Conservation (phyloP, 192 early-diverging fungal genomes). For the Radiomyces spectabilis region DNA sequence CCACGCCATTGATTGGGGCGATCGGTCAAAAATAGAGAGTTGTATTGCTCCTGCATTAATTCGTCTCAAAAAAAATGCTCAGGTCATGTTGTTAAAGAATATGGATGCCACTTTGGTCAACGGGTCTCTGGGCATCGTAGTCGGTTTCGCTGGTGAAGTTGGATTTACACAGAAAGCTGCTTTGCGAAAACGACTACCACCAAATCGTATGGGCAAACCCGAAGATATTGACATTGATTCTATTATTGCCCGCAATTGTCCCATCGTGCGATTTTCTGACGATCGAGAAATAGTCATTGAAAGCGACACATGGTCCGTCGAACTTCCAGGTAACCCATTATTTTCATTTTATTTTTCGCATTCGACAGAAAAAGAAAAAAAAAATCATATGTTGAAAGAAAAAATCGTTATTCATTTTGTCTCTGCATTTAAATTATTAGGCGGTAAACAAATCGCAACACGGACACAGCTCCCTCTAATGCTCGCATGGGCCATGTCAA, state of each 20-base stretch:
- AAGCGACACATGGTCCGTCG: constrained; percentile 46
- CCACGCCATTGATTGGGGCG: constrained; percentile 36
- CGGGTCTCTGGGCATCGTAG: constrained; percentile 66
- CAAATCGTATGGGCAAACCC: not conserved
- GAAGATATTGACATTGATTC: constrained; percentile 3
- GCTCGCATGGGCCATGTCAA: constrained; percentile 80
- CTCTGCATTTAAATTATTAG: not conserved
- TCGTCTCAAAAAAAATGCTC: constrained; percentile 65
- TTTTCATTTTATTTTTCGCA: no score
- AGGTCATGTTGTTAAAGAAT: constrained; percentile 87
- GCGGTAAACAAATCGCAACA: constrained; percentile 8
- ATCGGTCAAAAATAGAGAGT: constrained; percentile 27
- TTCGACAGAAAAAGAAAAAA: constrained; percentile 4
- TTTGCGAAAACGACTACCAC: not conserved
- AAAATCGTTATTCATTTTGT: not conserved
- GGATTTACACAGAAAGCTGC: not conserved
- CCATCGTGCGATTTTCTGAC: constrained; percentile 29
- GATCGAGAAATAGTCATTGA: constrained; percentile 41
- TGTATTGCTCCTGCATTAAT: constrained; percentile 56
- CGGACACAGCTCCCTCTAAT: constrained; percentile 63
- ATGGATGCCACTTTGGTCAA: constrained; percentile 61
- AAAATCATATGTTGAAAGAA: not conserved
- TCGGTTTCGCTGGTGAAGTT: constrained; percentile 33
- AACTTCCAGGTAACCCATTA: constrained; percentile 39
- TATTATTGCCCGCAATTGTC: constrained; percentile 22